Evolutionary conservation across 2,329 filamentous ascomycete genomes (phyloP).

Genomic region (Bipolaris gigantea): DNA sequence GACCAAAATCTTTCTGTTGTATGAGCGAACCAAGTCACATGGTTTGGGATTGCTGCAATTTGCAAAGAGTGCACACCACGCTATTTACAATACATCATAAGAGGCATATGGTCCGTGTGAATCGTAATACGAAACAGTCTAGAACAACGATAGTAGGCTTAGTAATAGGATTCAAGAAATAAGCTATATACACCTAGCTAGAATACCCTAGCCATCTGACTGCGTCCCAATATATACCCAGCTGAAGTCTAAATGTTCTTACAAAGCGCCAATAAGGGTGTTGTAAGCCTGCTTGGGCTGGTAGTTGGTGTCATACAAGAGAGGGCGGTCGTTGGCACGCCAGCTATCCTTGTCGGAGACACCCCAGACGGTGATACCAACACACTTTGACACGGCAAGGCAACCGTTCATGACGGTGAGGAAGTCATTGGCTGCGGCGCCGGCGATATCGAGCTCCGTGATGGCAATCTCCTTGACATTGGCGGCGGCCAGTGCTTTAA

Average conservation of each 20-base stretch:
- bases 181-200: too few species aligned
- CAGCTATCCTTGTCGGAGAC: constrained; percentile 51
- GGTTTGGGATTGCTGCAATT: too few species aligned
- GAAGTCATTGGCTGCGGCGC: constrained; percentile 61
- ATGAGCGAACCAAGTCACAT: too few species aligned
- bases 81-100: too few species aligned
- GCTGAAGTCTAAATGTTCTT: not conserved
- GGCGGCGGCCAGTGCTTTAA: constrained; percentile 56
- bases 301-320: constrained; percentile 49
- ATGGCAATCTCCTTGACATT: constrained; percentile 61
- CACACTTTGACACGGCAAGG: constrained; percentile 60
- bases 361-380: constrained; percentile 67
- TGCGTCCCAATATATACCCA: not conserved
- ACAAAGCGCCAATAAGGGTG: not conserved
- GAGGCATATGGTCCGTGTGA: too few species aligned
- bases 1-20: too few species aligned
- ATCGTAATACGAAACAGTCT: too few species aligned
- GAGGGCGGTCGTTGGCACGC: constrained; percentile 41
- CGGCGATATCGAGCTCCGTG: constrained; percentile 69
- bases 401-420: constrained; percentile 59
- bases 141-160: too few species aligned
- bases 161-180: too few species aligned
- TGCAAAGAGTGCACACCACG: too few species aligned
- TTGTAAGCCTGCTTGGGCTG: constrained; percentile 48
- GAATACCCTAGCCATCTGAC: too few species aligned